These are phyloP conservation scores for Tetrahymena elliotti DNA, from an alignment of 73 alveolate genomes.

Conservation along the genomic window DNA sequence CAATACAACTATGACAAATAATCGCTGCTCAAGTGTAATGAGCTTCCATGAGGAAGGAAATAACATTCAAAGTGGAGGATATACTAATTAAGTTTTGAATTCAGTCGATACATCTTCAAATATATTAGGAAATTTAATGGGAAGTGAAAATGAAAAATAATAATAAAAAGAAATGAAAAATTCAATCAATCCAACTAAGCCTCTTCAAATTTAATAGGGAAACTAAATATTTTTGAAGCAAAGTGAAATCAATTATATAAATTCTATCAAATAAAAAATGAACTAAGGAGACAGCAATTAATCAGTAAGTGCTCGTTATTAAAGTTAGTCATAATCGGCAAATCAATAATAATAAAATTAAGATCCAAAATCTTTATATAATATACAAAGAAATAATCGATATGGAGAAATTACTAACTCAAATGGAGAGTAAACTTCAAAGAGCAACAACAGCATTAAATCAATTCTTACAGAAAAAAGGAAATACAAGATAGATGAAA, in stretches of 20 bases:
- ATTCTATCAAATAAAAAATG: neutral
- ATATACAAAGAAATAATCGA: neutral
- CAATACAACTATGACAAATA: neutral
- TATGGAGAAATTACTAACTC: neutral
- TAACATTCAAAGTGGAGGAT: neutral
- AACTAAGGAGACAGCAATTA: neutral
- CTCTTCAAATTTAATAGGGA: neutral
- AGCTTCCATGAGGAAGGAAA: neutral
- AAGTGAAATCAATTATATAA: neutral
- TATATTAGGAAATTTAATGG: neutral
- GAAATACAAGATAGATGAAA: neutral
- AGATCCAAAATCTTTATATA: neutral
- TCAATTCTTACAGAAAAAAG: neutral
- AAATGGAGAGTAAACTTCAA: neutral
- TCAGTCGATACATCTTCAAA: neutral
- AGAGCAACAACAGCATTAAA: neutral
- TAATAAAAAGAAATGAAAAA: neutral
- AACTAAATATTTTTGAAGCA: neutral
- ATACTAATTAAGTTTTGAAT: neutral
- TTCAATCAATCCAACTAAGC: neutral
- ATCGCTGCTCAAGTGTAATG: neutral
- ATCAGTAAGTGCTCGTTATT: neutral
- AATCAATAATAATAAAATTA: neutral
- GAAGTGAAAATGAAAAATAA: neutral
- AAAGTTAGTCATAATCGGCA: neutral